A percentile compares a stretch with the other conserved stretches of the same genome.
phyloP scores from a whole-genome alignment of 2,329 filamentous ascomycete genomes.

The Trichoderma brevicompactum region DNA sequence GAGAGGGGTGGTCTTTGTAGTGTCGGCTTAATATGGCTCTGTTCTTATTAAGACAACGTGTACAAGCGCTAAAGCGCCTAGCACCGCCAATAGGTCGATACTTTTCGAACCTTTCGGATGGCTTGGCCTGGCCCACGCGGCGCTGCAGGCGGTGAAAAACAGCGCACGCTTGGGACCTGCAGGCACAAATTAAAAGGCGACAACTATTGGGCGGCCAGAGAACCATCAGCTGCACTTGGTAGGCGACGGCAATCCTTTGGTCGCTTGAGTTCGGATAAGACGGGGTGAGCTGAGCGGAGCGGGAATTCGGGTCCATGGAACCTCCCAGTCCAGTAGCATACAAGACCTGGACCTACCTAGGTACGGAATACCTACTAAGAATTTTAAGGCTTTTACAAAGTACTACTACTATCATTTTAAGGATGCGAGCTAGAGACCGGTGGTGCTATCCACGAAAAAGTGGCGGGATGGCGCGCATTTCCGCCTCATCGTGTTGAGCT shows the following conservation, averaged over 20 bases:
- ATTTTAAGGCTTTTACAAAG: not conserved
- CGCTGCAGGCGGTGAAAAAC: constrained; percentile 26
- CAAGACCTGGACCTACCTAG: too few species aligned
- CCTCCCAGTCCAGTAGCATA: not conserved
- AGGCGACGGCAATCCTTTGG: not conserved
- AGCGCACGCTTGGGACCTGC: not conserved
- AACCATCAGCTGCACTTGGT: not conserved
- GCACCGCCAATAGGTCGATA: constrained; percentile 7
- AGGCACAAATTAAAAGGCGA: constrained; percentile 11
- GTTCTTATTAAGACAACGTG: not conserved
- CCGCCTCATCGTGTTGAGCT: not conserved
- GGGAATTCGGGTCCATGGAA: constrained; percentile 10
- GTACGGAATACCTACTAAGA: not conserved
- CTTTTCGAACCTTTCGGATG: constrained; percentile 11
- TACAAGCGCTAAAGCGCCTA: constrained; percentile 16
- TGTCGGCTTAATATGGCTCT: constrained; percentile 15
- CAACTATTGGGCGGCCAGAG: not conserved
- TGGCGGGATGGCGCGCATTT: not conserved
- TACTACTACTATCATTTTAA: too few species aligned
- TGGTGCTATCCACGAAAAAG: not conserved
- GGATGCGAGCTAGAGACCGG: too few species aligned
- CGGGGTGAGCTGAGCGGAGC: constrained; percentile 9
- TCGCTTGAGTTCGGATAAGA: not conserved
- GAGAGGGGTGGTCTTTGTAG: constrained; percentile 3
- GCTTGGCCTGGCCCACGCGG: constrained; percentile 16